Conservation (phyloP, 805 yeast genomes). For the Tanozyma kutaoensis region DNA sequence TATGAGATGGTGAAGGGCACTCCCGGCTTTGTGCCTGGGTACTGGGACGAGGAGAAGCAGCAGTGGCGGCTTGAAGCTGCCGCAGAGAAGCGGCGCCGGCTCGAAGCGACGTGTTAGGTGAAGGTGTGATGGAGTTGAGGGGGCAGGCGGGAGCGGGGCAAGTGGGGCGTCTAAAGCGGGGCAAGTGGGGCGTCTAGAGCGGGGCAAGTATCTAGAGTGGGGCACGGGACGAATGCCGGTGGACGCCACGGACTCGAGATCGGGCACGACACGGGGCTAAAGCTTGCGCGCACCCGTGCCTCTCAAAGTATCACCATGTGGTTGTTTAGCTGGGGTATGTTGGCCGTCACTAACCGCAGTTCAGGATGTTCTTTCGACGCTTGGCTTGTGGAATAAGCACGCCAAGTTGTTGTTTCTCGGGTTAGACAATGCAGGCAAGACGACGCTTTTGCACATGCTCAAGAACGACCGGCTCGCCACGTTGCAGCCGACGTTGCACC, state of each 20-base stretch:
- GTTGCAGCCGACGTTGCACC: conserved; percentile 95
- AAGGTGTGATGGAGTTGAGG: no score
- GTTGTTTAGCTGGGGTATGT: conserved; percentile 27
- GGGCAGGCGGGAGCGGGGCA: no score
- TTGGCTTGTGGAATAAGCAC: conserved; percentile 37
- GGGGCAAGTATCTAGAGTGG: no score
- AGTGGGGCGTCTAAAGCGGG: no score
- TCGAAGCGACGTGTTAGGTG: no score
- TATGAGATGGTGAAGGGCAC: conserved; percentile 4
- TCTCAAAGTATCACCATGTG: conserved; percentile 10
- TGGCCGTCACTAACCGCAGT: conserved; percentile 9
- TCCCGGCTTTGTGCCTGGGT: conserved; percentile 8
- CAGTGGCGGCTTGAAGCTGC: no score
- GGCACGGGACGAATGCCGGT: no score
- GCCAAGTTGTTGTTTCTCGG: conserved; percentile 34
- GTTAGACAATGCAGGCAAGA: conserved; percentile 34
- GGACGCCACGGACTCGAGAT: no score
- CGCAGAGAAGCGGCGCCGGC: no score
- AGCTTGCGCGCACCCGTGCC: no score
- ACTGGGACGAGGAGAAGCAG: conserved; percentile 9
- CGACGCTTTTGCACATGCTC: conserved; percentile 34
- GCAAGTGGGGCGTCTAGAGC: no score
- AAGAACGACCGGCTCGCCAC: conserved; percentile 95
- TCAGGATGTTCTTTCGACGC: conserved; percentile 31
- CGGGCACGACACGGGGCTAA: no score